Evolutionary conservation across 78 protist species (phyloP), one percentile per base, ranked within the genome.

Genomic region (Guillardia theta): DNA sequence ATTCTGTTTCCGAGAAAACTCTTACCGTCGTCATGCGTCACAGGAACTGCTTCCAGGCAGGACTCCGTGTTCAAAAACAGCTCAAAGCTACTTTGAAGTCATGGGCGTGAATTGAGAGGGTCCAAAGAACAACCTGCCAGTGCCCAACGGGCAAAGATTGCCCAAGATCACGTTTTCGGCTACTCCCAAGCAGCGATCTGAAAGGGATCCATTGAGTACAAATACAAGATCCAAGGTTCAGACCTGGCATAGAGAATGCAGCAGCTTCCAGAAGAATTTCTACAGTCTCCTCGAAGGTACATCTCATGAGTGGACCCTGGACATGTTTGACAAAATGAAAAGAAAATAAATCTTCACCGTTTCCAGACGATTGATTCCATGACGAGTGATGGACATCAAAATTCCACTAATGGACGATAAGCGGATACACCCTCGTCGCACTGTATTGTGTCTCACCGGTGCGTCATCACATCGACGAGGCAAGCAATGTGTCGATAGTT

Each of bases 271-370:
- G 47, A 22, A 99, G 96, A 48, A 99, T 97, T 9, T 99, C 99
- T 1, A 98, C 99, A 22, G 99, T 98, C 97, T 99, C 99, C 96
- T 99, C 99, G 95, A 98, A 99, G 15, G 99, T 98, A 90, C 97
- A 95, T 41, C 98, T 83, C 98, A 95, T 96, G 53, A 98, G 41
- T 36, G 99, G 95, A 48, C 97, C 97, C 93, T 41, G 98, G 98
- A 19, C n/a, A n/a, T n/a, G n/a, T n/a, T n/a, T n/a, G n/a, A n/a
- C n/a, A n/a, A n/a, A n/a, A n/a, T n/a, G n/a, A n/a, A n/a, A 53
- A 53, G 33, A n/a, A n/a, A n/a, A n/a, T n/a, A n/a, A n/a, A n/a
- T n/a, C n/a, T n/a, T n/a, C n/a, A n/a, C n/a, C 80, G 97, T 93
- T 12, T 96, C 96, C 10, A 70, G 64, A 39, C 99, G 95, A 96